Evolutionary conservation across 257 asterid species (phyloP).

Genomic region (Marsdenia floribunda): DNA sequence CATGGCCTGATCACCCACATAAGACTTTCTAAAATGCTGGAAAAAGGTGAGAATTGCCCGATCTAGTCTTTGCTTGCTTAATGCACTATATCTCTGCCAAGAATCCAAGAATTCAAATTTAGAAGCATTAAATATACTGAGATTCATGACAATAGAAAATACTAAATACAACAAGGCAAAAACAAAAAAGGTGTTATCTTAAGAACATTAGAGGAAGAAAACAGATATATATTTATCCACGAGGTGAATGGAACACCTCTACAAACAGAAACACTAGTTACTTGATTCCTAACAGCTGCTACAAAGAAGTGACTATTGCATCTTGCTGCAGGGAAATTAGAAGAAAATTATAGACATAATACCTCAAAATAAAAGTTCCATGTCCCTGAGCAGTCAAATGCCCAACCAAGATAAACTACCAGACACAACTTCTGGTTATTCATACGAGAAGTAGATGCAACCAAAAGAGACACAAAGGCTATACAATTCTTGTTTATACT

Average conservation of each 20-base stretch:
- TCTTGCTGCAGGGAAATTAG: neutral
- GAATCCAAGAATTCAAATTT: neutral
- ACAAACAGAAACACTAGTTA: neutral
- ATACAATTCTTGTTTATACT: neutral
- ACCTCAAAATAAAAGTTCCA: neutral
- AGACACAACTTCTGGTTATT: neutral
- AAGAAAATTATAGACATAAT: neutral
- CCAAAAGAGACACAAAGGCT: neutral
- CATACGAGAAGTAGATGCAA: neutral
- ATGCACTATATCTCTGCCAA: conserved; percentile 78
- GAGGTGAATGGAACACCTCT: neutral
- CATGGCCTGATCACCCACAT: conserved; percentile 98
- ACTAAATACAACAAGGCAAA: neutral
- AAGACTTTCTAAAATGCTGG: conserved; percentile 83
- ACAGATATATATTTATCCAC: neutral
- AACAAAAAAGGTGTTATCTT: neutral
- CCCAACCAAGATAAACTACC: neutral
- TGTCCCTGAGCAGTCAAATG: neutral
- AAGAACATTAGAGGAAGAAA: neutral
- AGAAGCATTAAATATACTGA: neutral
- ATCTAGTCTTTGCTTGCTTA: conserved; percentile 94
- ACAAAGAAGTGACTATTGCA: neutral
- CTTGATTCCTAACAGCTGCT: neutral
- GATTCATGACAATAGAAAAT: neutral
- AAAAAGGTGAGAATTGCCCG: conserved; percentile 90